Conservation (phyloP, 73 alveolate genomes). For the Paramecium bursaria region DNA sequence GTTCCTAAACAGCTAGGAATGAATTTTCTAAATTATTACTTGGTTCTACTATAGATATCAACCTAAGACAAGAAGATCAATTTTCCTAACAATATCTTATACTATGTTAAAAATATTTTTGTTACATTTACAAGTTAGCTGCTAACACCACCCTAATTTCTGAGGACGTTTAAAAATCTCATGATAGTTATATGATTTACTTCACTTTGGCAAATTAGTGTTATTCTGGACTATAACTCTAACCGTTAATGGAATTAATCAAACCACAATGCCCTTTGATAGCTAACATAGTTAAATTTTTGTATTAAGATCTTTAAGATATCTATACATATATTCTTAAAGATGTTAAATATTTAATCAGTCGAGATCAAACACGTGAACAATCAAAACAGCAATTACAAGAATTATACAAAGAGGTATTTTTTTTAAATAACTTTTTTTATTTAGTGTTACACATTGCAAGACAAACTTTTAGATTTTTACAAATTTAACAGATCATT, state of each 20-base stretch:
- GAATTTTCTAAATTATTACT: conserved; percentile 43
- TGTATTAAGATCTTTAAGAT: conserved; percentile 50
- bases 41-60: background rate
- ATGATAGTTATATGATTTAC: conserved; percentile 37
- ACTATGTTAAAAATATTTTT: conserved; percentile 25
- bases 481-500: conserved; percentile 42
- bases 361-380: background rate
- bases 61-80: background rate
- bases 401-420: conserved; percentile 50
- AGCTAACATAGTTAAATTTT: conserved; percentile 44
- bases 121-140: conserved; percentile 44
- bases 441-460: conserved; percentile 47
- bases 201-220: conserved; percentile 50
- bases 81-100: background rate
- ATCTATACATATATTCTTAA: conserved; percentile 37
- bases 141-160: conserved; percentile 33
- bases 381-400: background rate
- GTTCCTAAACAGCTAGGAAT: conserved; percentile 55
- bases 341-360: conserved; percentile 51
- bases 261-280: background rate
- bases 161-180: conserved; percentile 39
- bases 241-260: background rate
- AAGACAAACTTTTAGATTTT: conserved; percentile 22
- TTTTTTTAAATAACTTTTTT: background rate
- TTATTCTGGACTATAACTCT: conserved; percentile 10